Conservation (phyloP, 2,329 filamentous ascomycete genomes). For the Fusarium sp. region DNA sequence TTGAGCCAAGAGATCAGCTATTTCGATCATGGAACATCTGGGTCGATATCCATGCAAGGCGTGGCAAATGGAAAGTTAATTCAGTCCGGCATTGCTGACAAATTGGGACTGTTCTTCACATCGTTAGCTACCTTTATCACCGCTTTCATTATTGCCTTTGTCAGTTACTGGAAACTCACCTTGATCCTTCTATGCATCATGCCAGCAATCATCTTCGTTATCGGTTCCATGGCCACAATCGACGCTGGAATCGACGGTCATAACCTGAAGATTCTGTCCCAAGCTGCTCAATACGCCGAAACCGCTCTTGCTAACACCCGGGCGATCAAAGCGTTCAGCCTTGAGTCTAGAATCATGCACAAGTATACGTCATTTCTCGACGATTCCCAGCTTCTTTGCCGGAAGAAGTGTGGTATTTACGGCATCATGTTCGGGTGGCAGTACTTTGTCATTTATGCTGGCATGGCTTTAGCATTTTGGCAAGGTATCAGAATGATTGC, state of each 20-base stretch:
- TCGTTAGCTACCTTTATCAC: neutral
- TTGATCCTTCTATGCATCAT: neutral
- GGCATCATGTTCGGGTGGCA: slow-evolving; percentile 5
- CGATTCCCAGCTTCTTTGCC: neutral
- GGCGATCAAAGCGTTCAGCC: neutral
- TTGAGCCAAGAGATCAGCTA: neutral
- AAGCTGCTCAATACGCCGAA: neutral
- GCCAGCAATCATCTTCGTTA: neutral
- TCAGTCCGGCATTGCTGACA: neutral
- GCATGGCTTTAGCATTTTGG: slow-evolving; percentile 57
- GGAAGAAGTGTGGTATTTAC: slow-evolving; percentile 1
- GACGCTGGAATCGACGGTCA: neutral
- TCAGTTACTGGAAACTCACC: slow-evolving; percentile 1
- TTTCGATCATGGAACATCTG: neutral
- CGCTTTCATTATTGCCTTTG: neutral
- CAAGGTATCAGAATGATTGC: slow-evolving; percentile 54
- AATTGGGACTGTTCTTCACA: neutral
- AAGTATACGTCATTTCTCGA: neutral
- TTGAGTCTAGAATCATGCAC: neutral
- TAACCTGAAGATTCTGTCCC: neutral
- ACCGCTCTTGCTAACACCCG: neutral
- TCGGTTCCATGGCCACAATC: neutral
- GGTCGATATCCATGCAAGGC: neutral
- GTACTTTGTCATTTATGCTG: slow-evolving; percentile 51
- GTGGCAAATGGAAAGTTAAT: neutral